phyloP scores from a whole-genome alignment of 2,329 filamentous ascomycete species.

The Aureobasidium melanogenum region DNA sequence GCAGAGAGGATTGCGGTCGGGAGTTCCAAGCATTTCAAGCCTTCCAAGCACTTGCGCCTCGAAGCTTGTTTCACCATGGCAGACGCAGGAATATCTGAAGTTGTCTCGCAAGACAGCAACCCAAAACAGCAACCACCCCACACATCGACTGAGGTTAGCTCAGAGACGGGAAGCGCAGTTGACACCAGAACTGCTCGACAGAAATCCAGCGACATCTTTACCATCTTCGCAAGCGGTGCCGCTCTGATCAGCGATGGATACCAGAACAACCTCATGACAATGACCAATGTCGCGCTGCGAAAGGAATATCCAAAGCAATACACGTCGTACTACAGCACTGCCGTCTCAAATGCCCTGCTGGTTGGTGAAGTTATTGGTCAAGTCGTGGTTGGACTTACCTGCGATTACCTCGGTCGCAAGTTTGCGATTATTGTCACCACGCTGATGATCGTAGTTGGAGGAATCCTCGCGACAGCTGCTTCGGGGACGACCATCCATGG shows the following conservation, averaged over 20 bases:
- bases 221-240: constrained; percentile 21
- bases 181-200: constrained; percentile 15
- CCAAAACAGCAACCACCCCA: not conserved
- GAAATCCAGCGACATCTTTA: constrained; percentile 14
- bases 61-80: not conserved
- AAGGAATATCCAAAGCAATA: constrained; percentile 18
- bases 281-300: constrained; percentile 26
- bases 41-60: not conserved
- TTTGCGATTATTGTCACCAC: constrained; percentile 39
- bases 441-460: constrained; percentile 37
- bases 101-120: not conserved
- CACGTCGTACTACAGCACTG: constrained; percentile 15
- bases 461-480: constrained; percentile 35
- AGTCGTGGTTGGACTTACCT: constrained; percentile 33
- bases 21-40: not conserved
- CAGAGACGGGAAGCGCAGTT: not conserved
- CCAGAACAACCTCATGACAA: constrained; percentile 29
- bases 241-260: constrained; percentile 28
- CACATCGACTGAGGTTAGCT: not conserved
- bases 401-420: constrained; percentile 39
- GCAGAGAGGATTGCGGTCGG: not conserved
- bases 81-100: not conserved
- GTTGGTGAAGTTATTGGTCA: constrained; percentile 37
- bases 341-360: constrained; percentile 22
- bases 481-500: constrained; percentile 37